Conservation (phyloP, 176 grass and related monocot genomes). For the Oropetium thomaeum region DNA sequence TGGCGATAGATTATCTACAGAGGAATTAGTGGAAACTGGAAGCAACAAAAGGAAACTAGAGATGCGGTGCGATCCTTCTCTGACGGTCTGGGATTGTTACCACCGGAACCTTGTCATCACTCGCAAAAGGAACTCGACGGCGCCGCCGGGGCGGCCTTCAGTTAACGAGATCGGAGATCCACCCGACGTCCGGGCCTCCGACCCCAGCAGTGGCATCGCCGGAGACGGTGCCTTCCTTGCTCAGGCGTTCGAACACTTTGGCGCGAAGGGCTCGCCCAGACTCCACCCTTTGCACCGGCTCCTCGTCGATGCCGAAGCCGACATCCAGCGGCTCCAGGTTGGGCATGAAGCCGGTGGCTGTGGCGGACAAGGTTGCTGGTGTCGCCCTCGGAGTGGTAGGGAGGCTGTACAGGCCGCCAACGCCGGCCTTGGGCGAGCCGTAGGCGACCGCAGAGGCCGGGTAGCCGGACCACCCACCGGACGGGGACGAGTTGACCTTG, state of each 20-base stretch:
- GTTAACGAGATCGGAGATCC: slow-evolving; percentile 81
- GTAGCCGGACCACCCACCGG: slow-evolving; percentile 39
- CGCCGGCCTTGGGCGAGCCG: slow-evolving; percentile 35
- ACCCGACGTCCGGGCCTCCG: slow-evolving; percentile 54
- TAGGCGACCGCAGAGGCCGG: slow-evolving; percentile 1
- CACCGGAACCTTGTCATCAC: neutral
- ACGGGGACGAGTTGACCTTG: slow-evolving; percentile 52
- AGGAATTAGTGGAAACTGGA: slow-evolving; percentile 30
- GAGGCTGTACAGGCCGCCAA: slow-evolving; percentile 53
- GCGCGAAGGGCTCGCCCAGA: slow-evolving; percentile 68
- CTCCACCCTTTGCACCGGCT: slow-evolving; percentile 68
- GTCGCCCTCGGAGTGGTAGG: slow-evolving; percentile 47
- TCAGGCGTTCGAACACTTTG: slow-evolving; percentile 73
- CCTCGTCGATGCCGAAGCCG: slow-evolving; percentile 37
- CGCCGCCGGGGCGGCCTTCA: slow-evolving; percentile 18
- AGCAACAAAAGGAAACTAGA: slow-evolving; percentile 18
- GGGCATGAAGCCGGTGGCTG: neutral
- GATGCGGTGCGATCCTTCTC: neutral
- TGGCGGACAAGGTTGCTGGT: neutral
- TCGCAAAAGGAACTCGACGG: neutral
- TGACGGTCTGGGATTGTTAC: neutral
- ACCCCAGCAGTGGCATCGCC: neutral
- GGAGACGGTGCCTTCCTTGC: slow-evolving; percentile 34
- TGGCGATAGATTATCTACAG: slow-evolving; percentile 46
- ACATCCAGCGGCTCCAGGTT: slow-evolving; percentile 37